Evolutionary conservation across 306 rosid species (phyloP), one percentile per base, ranked within the genome.

Genomic region (Citrullus mucosospermus): DNA sequence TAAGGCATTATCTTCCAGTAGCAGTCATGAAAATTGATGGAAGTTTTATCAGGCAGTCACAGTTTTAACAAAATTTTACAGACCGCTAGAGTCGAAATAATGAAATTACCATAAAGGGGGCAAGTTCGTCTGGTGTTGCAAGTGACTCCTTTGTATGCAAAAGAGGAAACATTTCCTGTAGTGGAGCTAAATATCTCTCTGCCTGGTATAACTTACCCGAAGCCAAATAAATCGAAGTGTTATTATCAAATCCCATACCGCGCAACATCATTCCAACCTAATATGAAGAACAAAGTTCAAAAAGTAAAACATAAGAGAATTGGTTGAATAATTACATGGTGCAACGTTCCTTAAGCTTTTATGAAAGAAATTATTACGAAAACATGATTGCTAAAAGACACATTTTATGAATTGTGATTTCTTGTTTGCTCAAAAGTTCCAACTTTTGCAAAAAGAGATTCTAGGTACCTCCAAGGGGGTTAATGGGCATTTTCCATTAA

Each of bases 211-310:
- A 87, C 86, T 90, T 88, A 44, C 99, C 99, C 9, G 99, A 88
- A 72, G 98, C 99, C 85, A 96, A 86, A 85, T 87, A 96, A 79
- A 96, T 86, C 76, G 93, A 85, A 6, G 97, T 96, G 78, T 79
- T 85, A 84, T 92, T 92, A 81, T 86, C 86, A 78, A 96, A 91
- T 59, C 98, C 99, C 97, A 96, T 90, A 82, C 96, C 99, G 13
- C 93, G 93, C 44, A 96, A 88, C 91, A 96, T 88, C 93, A 92
- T 84, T 43, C 98, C 99, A 60, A 92, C 99, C 99, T 96, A 85
- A 80, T 62, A 57, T 61, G 76, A 86, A 82, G 59, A 82, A 85
- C 71, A 69, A 80, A 81, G 72, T 34, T 50, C 12, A 6, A 50
- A 78, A 56, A 12, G 69, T 18, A 22, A 77, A 11, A 60, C 39